Evolutionary conservation across 2,329 filamentous ascomycete genomes (phyloP), one percentile per base, ranked within the genome.

Genomic region (Alternaria viburni): DNA sequence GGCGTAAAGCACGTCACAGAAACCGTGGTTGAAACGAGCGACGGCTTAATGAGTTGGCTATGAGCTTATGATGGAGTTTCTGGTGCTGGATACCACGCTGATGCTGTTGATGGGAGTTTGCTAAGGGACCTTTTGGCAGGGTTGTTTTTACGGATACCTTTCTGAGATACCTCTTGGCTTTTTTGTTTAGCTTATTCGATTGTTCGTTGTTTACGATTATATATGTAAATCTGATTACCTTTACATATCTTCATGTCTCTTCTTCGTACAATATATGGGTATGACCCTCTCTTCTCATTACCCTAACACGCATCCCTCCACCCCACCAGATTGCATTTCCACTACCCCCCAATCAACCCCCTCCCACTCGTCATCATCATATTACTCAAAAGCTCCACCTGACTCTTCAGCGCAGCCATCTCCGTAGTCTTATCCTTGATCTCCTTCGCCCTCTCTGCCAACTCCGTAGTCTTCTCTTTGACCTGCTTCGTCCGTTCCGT

Each of bases 381-480:
- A 58, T 68, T 71, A 44, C 69, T 73, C 51, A 76, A 25, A n/a
- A 67, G 62, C 49, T 77, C 75, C 2, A 77, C 47, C 54, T 78
- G 74, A 26, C 70, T 68, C 44, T 66, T 68, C 36, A 78, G 52
- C 12, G 62, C 64, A 36, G 73, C 68, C 64, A 72, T 75, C 60
- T 73, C 72, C 8, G 67, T 71, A 15, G 62, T 65, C 64, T 69
- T 73, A 44, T 74, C 68, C 28, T 74, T 69, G n/a, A 74, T 28
- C 43, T 75, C 74, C 41, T 73, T 74, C 4, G 67, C 73, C 51
- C 66, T 67, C 32, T 70, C 64, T 13, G 41, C 55, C 5, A 77
- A 66, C 26, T 73, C 72, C 9, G 67, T 71, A n/a, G 62, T 65
- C 64, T 69, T 73, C 41, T 74, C 68, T 21, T 74, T 69, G n/a